phyloP scores from a whole-genome alignment of 169 alveolate genomes.

The Fabrea salina region DNA sequence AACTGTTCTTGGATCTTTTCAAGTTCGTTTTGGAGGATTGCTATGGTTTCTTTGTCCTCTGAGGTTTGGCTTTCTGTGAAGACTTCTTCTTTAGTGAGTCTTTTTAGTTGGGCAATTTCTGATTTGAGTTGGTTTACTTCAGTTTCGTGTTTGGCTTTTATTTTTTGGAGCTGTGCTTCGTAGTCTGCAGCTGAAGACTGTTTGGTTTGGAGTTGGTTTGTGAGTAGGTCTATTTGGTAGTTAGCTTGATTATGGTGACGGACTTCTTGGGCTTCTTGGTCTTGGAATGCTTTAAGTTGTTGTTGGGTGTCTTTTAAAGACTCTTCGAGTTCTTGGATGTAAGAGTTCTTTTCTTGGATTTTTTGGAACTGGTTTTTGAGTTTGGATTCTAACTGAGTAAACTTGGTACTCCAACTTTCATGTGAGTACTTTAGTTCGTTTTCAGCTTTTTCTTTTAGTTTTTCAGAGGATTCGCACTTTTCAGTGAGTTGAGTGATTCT shows the following conservation, averaged over 20 bases:
- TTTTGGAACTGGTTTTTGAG: not conserved
- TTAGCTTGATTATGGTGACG: not conserved
- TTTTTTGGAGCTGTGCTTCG: not conserved
- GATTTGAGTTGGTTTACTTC: not conserved
- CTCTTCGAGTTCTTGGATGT: not conserved
- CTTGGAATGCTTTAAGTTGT: not conserved
- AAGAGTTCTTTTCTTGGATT: not conserved
- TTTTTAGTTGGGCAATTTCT: not conserved
- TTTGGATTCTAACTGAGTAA: not conserved
- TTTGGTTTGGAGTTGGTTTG: not conserved
- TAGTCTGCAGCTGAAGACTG: conserved; percentile 10
- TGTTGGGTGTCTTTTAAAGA: not conserved
- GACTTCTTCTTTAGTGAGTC: not conserved
- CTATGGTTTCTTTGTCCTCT: conserved; percentile 22
- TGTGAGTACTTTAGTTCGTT: not conserved
- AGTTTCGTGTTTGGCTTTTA: not conserved
- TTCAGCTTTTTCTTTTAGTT: not conserved
- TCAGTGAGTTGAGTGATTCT: not conserved
- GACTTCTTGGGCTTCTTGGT: not conserved
- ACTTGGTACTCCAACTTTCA: not conserved
- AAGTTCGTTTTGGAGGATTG: not conserved
- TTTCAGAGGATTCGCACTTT: not conserved
- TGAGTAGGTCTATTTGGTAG: not conserved
- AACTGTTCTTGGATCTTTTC: not conserved
- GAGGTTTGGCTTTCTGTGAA: not conserved